Evolutionary conservation across 2,329 filamentous ascomycete species (phyloP), one percentile per base, ranked within the genome.

Genomic region (Pseudofabraea citricarpa): DNA sequence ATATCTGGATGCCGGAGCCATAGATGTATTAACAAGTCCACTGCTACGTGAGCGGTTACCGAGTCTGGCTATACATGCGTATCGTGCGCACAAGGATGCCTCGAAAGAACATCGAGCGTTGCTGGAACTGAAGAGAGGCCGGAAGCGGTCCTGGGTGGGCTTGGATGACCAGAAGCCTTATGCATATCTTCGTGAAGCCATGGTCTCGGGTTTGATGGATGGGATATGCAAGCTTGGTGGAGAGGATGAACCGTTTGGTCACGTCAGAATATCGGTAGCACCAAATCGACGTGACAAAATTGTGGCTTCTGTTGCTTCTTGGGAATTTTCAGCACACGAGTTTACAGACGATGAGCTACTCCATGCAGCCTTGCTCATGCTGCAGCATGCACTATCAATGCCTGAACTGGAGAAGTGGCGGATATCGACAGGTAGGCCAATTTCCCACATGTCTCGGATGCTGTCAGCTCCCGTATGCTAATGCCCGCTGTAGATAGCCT

Each of bases 91-190:
- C 58, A 87, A 87, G 63, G 82, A 90, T 55, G 84, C 86, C 18
- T 73, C 78, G 24, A 81, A 79, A 57, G 85, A 90, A 57, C 83
- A 89, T 58, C 76, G 84, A 46, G 79, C 81, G 15, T 75, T 90
- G 48, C 61, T 90, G 44, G 84, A 86, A 47, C 72, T 85, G 46
- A 85, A 84, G 58, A 81, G 84, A 53, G 81, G 83, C 35, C 78
- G 90, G 43, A 94, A 94, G 64, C 79, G 89, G 41, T 95, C 90
- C 0, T 95, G 90, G 90, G 89, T 95, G 32, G 90, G 90, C 20
- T 77, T 94, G 9, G 80, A 87, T 57, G 87, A 91, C 53, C 79
- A 88, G 55, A 85, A 90, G 61, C 89, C 90, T 1, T 95, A 90
- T 67, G 83, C 88, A 13, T 95, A 95, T 65, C 69, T 96, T 43